phyloP scores from a whole-genome alignment of 78 protist genomes.

The Dictyostelium purpureum region DNA sequence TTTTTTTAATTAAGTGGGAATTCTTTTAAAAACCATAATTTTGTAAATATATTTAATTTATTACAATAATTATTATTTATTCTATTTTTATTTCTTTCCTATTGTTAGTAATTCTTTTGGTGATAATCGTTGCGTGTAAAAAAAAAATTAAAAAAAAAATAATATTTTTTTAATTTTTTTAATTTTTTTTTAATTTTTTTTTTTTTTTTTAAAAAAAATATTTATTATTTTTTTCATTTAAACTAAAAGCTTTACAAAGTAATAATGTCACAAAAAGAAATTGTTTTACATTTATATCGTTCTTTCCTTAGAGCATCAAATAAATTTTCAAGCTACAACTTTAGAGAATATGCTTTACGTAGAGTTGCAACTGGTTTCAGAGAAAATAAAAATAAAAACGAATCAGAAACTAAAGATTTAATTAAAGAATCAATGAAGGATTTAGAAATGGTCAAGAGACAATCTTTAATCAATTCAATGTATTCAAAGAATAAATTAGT shows the following conservation, averaged over 20 bases:
- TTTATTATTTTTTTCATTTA: neutral
- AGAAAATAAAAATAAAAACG: slow-evolving; percentile 20
- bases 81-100: too few species aligned
- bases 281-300: slow-evolving; percentile 22
- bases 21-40: too few species aligned
- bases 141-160: too few species aligned
- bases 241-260: neutral
- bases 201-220: neutral
- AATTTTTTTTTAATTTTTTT: neutral
- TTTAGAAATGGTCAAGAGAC: slow-evolving; percentile 39
- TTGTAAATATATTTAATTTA: too few species aligned
- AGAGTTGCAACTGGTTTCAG: slow-evolving; percentile 35
- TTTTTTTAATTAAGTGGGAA: too few species aligned
- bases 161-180: neutral
- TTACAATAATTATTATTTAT: too few species aligned
- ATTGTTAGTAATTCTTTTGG: too few species aligned
- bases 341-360: slow-evolving; percentile 51
- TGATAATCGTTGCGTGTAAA: too few species aligned
- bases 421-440: neutral
- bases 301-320: slow-evolving; percentile 14
- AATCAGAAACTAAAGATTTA: neutral
- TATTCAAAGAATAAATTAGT: slow-evolving; percentile 31
- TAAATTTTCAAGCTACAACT: slow-evolving; percentile 39
- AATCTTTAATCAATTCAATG: slow-evolving; percentile 29
- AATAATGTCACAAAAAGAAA: neutral